Evolutionary conservation across 768 basidiomycete species (phyloP).

Genomic region (Xerocomus spinulosus): DNA sequence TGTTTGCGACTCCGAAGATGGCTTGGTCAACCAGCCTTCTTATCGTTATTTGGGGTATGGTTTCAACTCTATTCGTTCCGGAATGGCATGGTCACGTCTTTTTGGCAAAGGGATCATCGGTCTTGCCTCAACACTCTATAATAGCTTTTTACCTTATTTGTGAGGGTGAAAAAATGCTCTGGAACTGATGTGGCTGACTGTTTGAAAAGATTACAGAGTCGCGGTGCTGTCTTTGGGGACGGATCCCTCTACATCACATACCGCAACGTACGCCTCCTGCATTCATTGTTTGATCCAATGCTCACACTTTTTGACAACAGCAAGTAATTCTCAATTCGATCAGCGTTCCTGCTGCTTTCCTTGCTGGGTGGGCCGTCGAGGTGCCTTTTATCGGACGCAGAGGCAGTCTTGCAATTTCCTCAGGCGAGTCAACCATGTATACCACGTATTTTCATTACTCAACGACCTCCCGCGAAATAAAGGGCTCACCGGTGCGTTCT

Average conservation of each 20-base stretch:
- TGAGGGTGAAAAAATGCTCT: constrained; percentile 26
- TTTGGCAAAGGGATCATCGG: constrained; percentile 57
- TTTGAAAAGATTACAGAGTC: constrained; percentile 47
- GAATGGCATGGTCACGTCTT: not conserved
- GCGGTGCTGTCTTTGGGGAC: constrained; percentile 67
- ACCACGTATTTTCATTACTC: constrained; percentile 32
- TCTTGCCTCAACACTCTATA: constrained; percentile 65
- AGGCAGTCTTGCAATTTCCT: constrained; percentile 61
- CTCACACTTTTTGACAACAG: constrained; percentile 30
- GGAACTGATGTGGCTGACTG: not conserved
- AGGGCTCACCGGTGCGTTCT: constrained; percentile 71
- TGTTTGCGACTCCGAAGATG: constrained; percentile 61
- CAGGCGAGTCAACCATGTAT: constrained; percentile 42
- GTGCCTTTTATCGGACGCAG: constrained; percentile 57
- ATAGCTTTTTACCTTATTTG: constrained; percentile 51
- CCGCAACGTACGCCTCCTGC: constrained; percentile 47
- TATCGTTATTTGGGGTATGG: constrained; percentile 44
- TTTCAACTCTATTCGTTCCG: not conserved
- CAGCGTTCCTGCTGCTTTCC: constrained; percentile 66
- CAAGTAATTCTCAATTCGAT: constrained; percentile 65
- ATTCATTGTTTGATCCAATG: not conserved
- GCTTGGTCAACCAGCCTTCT: constrained; percentile 63
- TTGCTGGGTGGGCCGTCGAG: constrained; percentile 71
- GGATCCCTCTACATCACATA: constrained; percentile 68
- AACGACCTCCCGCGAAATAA: constrained; percentile 41